Conservation (phyloP, 495 filamentous ascomycete genomes). For the Immersiella caudata region DNA sequence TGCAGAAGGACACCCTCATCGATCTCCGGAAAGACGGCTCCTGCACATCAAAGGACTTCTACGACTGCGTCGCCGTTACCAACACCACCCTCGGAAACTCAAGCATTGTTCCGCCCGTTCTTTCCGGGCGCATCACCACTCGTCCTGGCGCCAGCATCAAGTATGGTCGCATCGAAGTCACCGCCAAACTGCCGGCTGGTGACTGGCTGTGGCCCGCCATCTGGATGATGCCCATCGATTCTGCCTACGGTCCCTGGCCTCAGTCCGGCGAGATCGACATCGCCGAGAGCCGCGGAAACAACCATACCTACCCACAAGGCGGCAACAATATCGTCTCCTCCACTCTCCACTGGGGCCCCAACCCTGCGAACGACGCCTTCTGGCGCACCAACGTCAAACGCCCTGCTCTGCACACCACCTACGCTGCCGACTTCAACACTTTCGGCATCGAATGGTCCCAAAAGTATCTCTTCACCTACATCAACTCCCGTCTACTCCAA, state of each 20-base stretch:
- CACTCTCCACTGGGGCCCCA: conserved; percentile 78
- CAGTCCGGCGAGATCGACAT: conserved; percentile 86
- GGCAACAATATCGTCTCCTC: conserved; percentile 84
- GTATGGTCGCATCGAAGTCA: conserved; percentile 81
- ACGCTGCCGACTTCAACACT: conserved; percentile 65
- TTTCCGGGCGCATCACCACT: conserved; percentile 77
- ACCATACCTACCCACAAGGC: conserved; percentile 70
- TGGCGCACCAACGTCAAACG: conserved; percentile 79
- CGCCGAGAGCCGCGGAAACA: conserved; percentile 76
- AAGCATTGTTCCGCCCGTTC: conserved; percentile 76
- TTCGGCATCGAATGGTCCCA: conserved; percentile 86
- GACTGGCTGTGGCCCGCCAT: conserved; percentile 93
- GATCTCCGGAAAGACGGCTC: conserved; percentile 65
- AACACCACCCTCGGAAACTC: conserved; percentile 68
- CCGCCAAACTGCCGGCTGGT: conserved; percentile 70
- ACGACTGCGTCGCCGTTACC: conserved; percentile 64
- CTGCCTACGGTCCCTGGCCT: conserved; percentile 77
- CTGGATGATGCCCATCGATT: conserved; percentile 81
- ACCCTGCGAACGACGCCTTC: conserved; percentile 64
- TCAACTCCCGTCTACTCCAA: conserved; percentile 77
- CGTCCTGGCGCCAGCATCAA: conserved; percentile 69
- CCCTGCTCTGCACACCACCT: conserved; percentile 75
- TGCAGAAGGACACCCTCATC: conserved; percentile 64
- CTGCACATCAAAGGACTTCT: conserved; percentile 61
- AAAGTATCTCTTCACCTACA: conserved; percentile 85